Percentiles rank a stretch among this genome's conserved stretches.
These are phyloP conservation scores for Polyplosphaeria fusca DNA, from an alignment of 495 filamentous ascomycete species.

Conservation along the genomic window DNA sequence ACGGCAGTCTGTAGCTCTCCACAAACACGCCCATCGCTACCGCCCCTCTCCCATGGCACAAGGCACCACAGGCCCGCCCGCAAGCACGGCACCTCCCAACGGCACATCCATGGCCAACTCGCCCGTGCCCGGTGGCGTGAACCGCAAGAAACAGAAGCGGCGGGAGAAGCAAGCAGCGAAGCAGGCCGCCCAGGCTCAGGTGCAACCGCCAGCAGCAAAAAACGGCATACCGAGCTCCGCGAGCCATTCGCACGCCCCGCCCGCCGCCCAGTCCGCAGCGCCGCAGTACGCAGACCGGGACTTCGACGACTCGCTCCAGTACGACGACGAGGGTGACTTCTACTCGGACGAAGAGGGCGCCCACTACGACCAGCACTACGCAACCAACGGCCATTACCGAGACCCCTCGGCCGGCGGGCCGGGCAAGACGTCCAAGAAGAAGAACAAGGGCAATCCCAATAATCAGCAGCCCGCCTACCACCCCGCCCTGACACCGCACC, in stretches of 20 bases:
- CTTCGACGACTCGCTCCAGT: conserved; percentile 38
- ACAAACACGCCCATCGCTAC: background rate
- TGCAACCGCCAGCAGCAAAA: conserved; percentile 19
- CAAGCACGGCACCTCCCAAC: conserved; percentile 32
- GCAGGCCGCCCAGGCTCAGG: conserved; percentile 61
- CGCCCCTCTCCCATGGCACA: conserved; percentile 29
- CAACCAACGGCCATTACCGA: conserved; percentile 31
- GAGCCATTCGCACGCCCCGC: conserved; percentile 1
- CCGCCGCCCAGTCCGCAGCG: conserved; percentile 8
- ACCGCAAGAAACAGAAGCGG: conserved; percentile 88
- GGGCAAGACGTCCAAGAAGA: conserved; percentile 63
- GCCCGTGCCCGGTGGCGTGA: conserved; percentile 49
- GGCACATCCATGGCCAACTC: conserved; percentile 24
- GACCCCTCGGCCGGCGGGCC: conserved; percentile 16
- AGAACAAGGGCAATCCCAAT: conserved; percentile 52
- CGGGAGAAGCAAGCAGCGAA: conserved; percentile 53
- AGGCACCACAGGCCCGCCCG: conserved; percentile 34
- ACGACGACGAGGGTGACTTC: conserved; percentile 45
- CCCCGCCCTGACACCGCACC: conserved; percentile 21
- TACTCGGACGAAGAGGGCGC: conserved; percentile 44
- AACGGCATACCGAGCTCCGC: conserved; percentile 26
- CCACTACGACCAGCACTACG: conserved; percentile 25
- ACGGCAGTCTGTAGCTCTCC: background rate
- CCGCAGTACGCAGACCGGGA: conserved; percentile 38
- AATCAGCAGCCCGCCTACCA: conserved; percentile 29